Base-by-base conservation (phyloP, 2,329 filamentous ascomycete species). In the Exophiala mesophila region DNA sequence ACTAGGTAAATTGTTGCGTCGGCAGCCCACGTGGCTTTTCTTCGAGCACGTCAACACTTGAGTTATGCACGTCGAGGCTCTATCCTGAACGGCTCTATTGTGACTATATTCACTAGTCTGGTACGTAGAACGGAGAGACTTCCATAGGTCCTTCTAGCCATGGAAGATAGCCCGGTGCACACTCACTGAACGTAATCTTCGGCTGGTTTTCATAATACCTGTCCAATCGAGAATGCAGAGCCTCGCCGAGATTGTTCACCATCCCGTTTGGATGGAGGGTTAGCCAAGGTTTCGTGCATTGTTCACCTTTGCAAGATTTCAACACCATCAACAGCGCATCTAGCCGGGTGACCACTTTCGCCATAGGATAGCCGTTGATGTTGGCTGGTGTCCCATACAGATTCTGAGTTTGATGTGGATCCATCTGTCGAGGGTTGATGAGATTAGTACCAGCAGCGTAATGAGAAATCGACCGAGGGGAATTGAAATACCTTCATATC, bases 361-460 rank as follows among this genome's bases (percentile, higher is more conserved):
- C 10, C n/a, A n/a, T n/a, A n/a, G n/a, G n/a, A n/a, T n/a, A n/a
- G n/a, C n/a, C n/a, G 13, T 32, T 32, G 12, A 8, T 13, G 6
- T 32, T 12, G 29, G 28, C 34, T 19, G 28, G 28, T 16, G 17
- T 7, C 9, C 16, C 5, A 16, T 15, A 26, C 7, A 55, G 54
- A 42, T 59, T 57, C 12, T 45, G 50, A 21, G 57, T 44, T 47
- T 61, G 55, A 36, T 52, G 56, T 2, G 53, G 56, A 37, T 59
- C 56, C 16, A 23, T 6, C 35, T 37, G 15, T 3, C 15, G 12
- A 32, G 5, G 5, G 4, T n/a, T 17, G 24, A 32, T 21, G 17
- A 9, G 8, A 28, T 28, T 28, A 8, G 24, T 28, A 8, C 24
- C 24, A 8, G 10, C 29, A 13, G 7, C 16, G 13, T 13, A 7